These are phyloP conservation scores for Nigrospora sphaerica DNA, from an alignment of 2,329 filamentous ascomycete species.

Conservation along the genomic window DNA sequence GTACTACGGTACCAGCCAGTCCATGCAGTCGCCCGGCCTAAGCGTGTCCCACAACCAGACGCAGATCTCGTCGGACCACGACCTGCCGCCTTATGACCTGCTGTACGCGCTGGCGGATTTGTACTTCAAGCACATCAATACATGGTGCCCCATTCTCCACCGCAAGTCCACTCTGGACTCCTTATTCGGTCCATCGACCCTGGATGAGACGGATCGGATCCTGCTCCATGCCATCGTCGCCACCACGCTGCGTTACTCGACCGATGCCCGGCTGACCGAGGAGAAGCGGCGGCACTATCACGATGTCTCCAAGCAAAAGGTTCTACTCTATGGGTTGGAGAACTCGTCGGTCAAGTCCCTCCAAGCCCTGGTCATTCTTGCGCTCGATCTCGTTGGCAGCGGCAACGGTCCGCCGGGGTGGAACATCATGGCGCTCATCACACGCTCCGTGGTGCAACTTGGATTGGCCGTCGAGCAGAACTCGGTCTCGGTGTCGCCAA, in stretches of 20 bases:
- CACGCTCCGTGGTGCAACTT: constrained; percentile 79
- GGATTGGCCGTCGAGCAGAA: constrained; percentile 78
- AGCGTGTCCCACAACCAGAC: constrained; percentile 42
- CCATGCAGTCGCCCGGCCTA: constrained; percentile 51
- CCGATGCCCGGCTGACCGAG: constrained; percentile 65
- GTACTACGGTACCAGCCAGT: constrained; percentile 36
- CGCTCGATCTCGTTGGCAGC: constrained; percentile 75
- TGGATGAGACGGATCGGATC: constrained; percentile 77
- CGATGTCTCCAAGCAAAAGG: constrained; percentile 74
- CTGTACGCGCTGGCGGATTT: constrained; percentile 67
- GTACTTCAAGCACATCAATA: constrained; percentile 75
- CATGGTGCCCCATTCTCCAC: constrained; percentile 87
- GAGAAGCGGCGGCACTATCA: constrained; percentile 71
- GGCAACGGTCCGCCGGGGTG: constrained; percentile 88
- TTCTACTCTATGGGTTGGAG: constrained; percentile 80
- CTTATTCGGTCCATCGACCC: constrained; percentile 67
- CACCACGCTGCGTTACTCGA: constrained; percentile 78
- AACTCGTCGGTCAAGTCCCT: constrained; percentile 84
- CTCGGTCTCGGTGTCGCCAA: constrained; percentile 70
- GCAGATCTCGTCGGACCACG: constrained; percentile 49
- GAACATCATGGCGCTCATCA: constrained; percentile 86
- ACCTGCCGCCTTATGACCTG: constrained; percentile 68
- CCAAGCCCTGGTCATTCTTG: constrained; percentile 80
- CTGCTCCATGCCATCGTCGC: constrained; percentile 84
- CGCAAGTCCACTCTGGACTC: constrained; percentile 73